These are phyloP conservation scores for Myxozyma neglecta DNA, from an alignment of 805 yeast genomes.

Conservation along the genomic window DNA sequence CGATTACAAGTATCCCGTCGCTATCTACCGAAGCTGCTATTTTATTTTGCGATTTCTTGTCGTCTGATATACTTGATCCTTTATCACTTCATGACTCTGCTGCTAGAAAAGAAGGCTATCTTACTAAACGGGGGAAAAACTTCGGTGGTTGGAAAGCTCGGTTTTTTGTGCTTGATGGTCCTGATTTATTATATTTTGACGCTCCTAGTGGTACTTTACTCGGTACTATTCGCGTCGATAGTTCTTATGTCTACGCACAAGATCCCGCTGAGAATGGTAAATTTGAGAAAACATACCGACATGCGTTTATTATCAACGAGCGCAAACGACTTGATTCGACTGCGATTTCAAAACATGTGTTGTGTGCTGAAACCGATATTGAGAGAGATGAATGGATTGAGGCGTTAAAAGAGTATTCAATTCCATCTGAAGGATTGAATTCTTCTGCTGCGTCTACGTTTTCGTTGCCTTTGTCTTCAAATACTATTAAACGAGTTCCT, in stretches of 20 bases:
- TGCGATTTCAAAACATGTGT: slow-evolving; percentile 47
- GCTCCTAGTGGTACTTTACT: slow-evolving; percentile 53
- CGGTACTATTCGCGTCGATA: slow-evolving; percentile 53
- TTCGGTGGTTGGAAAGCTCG: slow-evolving; percentile 69
- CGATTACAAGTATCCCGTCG: slow-evolving; percentile 57
- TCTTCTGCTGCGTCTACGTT: not conserved
- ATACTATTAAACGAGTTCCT: not conserved
- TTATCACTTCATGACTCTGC: slow-evolving; percentile 46
- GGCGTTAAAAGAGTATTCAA: slow-evolving; percentile 36
- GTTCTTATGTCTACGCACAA: slow-evolving; percentile 47
- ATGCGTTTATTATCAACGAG: slow-evolving; percentile 56
- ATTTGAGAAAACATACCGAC: slow-evolving; percentile 44
- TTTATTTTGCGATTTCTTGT: slow-evolving; percentile 62
- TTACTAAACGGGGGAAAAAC: slow-evolving; percentile 65
- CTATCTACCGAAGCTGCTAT: slow-evolving; percentile 55
- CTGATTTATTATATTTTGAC: slow-evolving; percentile 58
- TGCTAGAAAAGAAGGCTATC: slow-evolving; percentile 60
- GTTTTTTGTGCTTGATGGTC: slow-evolving; percentile 66
- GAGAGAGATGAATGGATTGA: slow-evolving; percentile 77
- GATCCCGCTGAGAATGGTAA: slow-evolving; percentile 16
- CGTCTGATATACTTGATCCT: slow-evolving; percentile 64
- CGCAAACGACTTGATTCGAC: slow-evolving; percentile 42
- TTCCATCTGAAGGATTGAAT: not conserved
- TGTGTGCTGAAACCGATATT: slow-evolving; percentile 76
- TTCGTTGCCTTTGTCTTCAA: slow-evolving; percentile 9